Evolutionary conservation across 192 early-diverging fungal genomes (phyloP), one percentile per base, ranked within the genome.

Genomic region (Allomyces macrogynus): DNA sequence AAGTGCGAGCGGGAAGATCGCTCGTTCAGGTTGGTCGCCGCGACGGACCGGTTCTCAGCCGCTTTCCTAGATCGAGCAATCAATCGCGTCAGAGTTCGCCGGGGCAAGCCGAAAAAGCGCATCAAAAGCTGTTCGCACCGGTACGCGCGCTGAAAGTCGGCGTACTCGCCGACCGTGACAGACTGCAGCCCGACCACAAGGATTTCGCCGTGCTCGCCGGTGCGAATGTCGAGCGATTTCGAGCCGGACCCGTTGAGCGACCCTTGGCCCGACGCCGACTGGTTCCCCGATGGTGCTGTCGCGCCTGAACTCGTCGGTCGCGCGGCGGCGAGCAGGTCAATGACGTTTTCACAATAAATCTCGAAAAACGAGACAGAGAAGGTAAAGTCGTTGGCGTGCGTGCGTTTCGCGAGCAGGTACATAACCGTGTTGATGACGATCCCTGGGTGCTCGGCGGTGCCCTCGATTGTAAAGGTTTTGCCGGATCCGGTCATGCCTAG

Each of bases 301-400:
- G 26, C 25, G 42, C 22, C 62, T 23, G 16, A 57, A 65, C 67
- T 61, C 61, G 69, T 71, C 0, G 65, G 61, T 10, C 78, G 76
- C 23, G 71, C 70, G 20, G 75, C 71, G 23, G 70, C 68, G 9
- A 81, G 65, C 49, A 85, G 63, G 63, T 86, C 84, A 57, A 78
- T 79, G 11, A 86, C 78, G 3, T 72, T 71, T 60, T 86, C 85
- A 54, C 86, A 84, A 69, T 86, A 83, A 62, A 86, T 86, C 74
- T 86, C 85, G 65, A 77, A 84, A 65, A 81, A 86, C 25, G 82
- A 79, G 20, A 84, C 63, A 7, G 32, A 40, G 8, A 40, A 40
- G 32, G 1, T 70, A 64, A 10, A 84, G 69, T n/a, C 42, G 44
- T 11, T 68, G 44, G 9, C 43, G 25, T 43, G 63, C 61, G 24